A percentile compares a stretch with the other conserved stretches of the same genome.
phyloP scores from a whole-genome alignment of 2,329 filamentous ascomycete species.

The Fusarium lyarnte region DNA sequence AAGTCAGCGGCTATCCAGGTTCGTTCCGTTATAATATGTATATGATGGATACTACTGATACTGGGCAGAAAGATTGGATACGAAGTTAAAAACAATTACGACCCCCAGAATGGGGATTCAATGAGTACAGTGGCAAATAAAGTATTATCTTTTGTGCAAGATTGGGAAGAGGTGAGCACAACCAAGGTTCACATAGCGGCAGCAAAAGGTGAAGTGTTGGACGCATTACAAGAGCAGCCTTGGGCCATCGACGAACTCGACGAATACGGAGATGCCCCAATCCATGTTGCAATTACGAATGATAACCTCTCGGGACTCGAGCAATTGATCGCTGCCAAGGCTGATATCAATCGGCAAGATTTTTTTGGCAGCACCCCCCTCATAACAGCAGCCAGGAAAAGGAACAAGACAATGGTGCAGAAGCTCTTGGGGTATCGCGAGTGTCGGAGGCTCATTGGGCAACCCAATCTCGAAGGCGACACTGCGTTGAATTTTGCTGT shows the following conservation, averaged over 20 bases:
- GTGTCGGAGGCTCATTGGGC: neutral
- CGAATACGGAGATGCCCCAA: accelerated
- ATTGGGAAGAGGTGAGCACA: accelerated
- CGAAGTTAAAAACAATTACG: no score
- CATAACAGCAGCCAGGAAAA: accelerated
- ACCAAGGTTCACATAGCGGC: neutral
- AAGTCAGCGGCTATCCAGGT: conserved; percentile 17
- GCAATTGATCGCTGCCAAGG: neutral
- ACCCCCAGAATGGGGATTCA: no score
- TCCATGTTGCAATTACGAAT: accelerated
- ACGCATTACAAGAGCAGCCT: neutral
- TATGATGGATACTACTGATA: accelerated
- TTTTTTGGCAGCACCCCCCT: accelerated
- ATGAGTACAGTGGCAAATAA: neutral
- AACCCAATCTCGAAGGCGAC: accelerated
- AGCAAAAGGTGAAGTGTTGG: neutral
- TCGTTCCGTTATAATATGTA: accelerated
- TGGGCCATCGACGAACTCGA: conserved; percentile 3
- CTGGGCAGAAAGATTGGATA: neutral
- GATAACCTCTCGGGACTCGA: neutral
- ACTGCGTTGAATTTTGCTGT: neutral
- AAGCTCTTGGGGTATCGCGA: neutral
- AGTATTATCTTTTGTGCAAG: neutral
- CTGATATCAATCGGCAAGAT: neutral
- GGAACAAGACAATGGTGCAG: accelerated